phyloP scores from a whole-genome alignment of 2,329 filamentous ascomycete genomes.

The Cadophora gregata region DNA sequence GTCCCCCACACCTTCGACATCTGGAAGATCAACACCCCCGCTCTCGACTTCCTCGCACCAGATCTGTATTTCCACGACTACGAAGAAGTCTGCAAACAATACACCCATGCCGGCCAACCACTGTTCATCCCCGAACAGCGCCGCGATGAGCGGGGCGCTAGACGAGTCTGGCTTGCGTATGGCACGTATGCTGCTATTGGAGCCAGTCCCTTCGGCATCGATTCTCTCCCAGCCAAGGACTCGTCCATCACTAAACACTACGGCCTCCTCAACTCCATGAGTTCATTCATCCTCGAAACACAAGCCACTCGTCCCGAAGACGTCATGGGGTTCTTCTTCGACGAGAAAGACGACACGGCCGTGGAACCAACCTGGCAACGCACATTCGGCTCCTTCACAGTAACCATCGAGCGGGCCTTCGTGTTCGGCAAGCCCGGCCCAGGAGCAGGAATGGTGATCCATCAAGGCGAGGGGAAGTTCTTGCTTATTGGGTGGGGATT shows the following conservation, averaged over 20 bases:
- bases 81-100: slow-evolving; percentile 50
- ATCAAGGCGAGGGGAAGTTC: slow-evolving; percentile 45
- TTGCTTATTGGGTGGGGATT: slow-evolving; percentile 49
- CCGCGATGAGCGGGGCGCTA: slow-evolving; percentile 53
- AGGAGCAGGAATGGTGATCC: slow-evolving; percentile 49
- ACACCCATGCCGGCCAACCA: slow-evolving; percentile 51
- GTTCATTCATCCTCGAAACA: slow-evolving; percentile 39
- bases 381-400: slow-evolving; percentile 43
- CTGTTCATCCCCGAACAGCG: slow-evolving; percentile 60
- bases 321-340: slow-evolving; percentile 49
- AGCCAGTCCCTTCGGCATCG: slow-evolving; percentile 49
- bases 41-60: slow-evolving; percentile 54
- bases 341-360: slow-evolving; percentile 38
- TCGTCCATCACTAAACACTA: slow-evolving; percentile 34
- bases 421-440: slow-evolving; percentile 50
- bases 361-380: slow-evolving; percentile 22
- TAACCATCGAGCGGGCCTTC: slow-evolving; percentile 48
- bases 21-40: slow-evolving; percentile 48
- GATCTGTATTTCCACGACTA: slow-evolving; percentile 58
- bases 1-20: slow-evolving; percentile 47
- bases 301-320: slow-evolving; percentile 43
- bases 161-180: slow-evolving; percentile 51
- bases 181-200: slow-evolving; percentile 50
- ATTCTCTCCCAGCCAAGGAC: slow-evolving; percentile 37
- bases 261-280: slow-evolving; percentile 42